Evolutionary conservation across 352 stramenopile species (phyloP), one percentile per base, ranked within the genome.

Genomic region (Globisporangium nagaii): DNA sequence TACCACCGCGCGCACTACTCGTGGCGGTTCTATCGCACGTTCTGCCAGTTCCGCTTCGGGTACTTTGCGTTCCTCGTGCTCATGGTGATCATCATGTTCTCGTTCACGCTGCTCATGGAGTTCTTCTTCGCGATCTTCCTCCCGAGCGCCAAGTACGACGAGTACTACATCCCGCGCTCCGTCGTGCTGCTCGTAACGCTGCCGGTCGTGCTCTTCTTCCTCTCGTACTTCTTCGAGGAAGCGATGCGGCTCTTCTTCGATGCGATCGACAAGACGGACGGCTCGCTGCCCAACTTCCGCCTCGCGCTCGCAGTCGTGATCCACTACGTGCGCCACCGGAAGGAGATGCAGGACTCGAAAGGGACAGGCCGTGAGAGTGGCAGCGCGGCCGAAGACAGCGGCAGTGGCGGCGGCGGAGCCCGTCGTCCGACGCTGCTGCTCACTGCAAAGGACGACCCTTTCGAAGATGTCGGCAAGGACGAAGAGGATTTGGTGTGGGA

Each of bases 111-210:
- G 50, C 64, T 92, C 41, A 92, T 92, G 81, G 81, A 90, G 65
- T 80, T 92, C 52, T 92, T 90, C 70, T 92, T 92, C 53, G 74
- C 77, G 20, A 86, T 92, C 53, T 92, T 92, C 53, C 62, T 92
- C 35, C 81, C 81, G 22, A 89, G 77, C 42, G 79, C 81, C 56
- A 86, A 86, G 57, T 85, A 74, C 57, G 71, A 84, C 48, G 66
- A 79, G 15, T 80, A 86, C 35, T 91, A 87, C 57, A 60, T 75
- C 39, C 39, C 80, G 34, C 77, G 81, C 47, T 74, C 79, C 0
- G 66, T 88, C 36, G 49, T 74, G 25, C 63, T 85, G 28, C 65
- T 92, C 43, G 64, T 81, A 8, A 51, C 79, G 37, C 65, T 92
- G 9, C 81, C 81, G 2, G 20, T 88, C 41, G 53, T 85, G 49